These are phyloP conservation scores for Lepidium sativum DNA, from an alignment of 345 rosid genomes.

Conservation along the genomic window DNA sequence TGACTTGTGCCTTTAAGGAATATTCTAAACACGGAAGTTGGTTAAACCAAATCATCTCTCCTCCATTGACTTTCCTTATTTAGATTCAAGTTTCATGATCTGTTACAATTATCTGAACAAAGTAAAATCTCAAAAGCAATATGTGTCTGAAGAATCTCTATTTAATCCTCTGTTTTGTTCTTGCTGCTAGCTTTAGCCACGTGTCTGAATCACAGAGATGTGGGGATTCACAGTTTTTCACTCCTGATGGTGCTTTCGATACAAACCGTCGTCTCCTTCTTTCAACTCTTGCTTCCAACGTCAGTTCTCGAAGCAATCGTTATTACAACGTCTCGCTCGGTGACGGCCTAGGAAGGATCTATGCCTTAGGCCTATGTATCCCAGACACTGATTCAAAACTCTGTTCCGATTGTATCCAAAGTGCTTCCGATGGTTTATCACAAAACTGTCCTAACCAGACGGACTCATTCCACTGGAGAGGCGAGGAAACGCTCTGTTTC, in stretches of 20 bases:
- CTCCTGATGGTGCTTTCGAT: not conserved
- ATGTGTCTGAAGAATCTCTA: not conserved
- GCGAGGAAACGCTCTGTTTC: constrained; percentile 20
- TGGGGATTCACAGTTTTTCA: not conserved
- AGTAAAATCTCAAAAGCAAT: too few species aligned
- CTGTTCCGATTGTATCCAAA: not conserved
- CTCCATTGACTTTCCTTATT: too few species aligned
- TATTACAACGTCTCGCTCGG: not conserved
- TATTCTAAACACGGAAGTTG: not conserved
- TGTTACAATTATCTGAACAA: too few species aligned
- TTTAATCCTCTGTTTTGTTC: not conserved
- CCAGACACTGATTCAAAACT: not conserved
- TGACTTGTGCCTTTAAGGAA: too few species aligned
- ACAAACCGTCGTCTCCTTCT: not conserved
- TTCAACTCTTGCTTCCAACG: not conserved
- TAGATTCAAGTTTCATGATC: too few species aligned
- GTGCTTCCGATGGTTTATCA: not conserved
- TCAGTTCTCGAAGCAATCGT: not conserved
- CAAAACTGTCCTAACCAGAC: constrained; percentile 17
- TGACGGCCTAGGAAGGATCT: not conserved
- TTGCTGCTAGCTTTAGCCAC: not conserved
- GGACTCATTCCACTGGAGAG: not conserved
- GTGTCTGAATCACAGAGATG: not conserved
- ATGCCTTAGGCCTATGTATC: not conserved
- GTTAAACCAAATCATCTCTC: too few species aligned